A percentile compares a stretch with the other conserved stretches of the same genome.
These are phyloP conservation scores for Cytospora chrysosperma DNA, from an alignment of 2,329 filamentous ascomycete genomes.

Conservation along the genomic window DNA sequence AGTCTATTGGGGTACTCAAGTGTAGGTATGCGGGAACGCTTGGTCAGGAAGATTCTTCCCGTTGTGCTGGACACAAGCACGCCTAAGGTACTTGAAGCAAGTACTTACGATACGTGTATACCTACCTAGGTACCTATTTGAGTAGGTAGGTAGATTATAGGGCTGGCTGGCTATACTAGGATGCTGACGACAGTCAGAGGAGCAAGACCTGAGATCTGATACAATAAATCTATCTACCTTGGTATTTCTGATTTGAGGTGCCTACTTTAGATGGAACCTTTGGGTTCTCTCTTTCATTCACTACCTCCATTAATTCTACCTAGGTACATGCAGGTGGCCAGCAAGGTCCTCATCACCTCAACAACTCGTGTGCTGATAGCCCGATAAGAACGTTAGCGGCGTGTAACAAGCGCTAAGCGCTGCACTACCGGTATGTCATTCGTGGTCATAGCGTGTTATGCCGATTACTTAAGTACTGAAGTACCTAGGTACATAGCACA, in stretches of 20 bases:
- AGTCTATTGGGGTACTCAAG: no score
- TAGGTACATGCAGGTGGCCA: neutral
- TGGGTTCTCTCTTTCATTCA: neutral
- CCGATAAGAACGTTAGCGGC: conserved; percentile 2
- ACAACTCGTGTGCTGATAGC: neutral
- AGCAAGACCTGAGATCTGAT: neutral
- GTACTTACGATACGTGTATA: neutral
- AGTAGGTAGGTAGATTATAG: no score
- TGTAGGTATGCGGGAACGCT: neutral
- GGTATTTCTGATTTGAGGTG: neutral
- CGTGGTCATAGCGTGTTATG: no score
- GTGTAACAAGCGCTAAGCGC: conserved; percentile 16
- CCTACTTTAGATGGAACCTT: neutral
- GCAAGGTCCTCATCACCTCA: neutral
- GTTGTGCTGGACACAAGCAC: neutral
- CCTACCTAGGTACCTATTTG: no score
- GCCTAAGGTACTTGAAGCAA: neutral
- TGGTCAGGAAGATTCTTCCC: neutral
- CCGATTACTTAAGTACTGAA: no score
- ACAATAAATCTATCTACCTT: no score
- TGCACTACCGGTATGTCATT: neutral
- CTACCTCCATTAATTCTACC: neutral
- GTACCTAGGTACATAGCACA: no score
- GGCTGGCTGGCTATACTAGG: neutral
- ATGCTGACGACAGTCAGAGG: neutral